Evolutionary conservation across 495 filamentous ascomycete genomes (phyloP).

Genomic region (Beverwykella pulmonaria): DNA sequence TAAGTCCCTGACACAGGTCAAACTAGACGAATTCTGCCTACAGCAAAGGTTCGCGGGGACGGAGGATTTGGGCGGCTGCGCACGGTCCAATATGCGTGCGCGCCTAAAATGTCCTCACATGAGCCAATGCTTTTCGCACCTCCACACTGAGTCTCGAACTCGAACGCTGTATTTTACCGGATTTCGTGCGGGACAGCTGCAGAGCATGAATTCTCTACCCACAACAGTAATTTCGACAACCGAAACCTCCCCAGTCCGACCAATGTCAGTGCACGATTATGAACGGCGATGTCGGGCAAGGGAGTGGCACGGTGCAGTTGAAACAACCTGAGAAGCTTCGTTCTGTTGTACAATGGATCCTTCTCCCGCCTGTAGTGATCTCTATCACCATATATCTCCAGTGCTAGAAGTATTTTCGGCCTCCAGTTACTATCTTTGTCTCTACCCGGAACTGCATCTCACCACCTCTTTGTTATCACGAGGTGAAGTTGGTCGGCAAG

Average conservation of each 20-base stretch:
- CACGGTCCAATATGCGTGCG: constrained; percentile 9
- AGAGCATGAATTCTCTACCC: constrained; percentile 11
- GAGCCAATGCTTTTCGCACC: constrained; percentile 13
- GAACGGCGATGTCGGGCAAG: constrained; percentile 5
- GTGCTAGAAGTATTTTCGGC: neutral
- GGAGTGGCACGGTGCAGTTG: constrained; percentile 24
- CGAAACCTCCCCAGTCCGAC: neutral
- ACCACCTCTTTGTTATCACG: neutral
- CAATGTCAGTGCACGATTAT: constrained; percentile 8
- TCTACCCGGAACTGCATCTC: neutral
- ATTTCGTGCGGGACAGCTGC: neutral
- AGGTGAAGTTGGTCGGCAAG: neutral
- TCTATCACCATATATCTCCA: constrained; percentile 14
- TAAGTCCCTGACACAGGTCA: neutral
- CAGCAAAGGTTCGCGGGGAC: neutral
- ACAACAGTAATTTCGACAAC: neutral
- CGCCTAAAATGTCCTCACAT: constrained; percentile 5
- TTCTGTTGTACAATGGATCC: neutral
- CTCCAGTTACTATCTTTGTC: constrained; percentile 16
- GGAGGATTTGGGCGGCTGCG: constrained; percentile 15
- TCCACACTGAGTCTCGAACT: constrained; percentile 13
- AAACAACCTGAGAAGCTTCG: constrained; percentile 14
- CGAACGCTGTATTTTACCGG: constrained; percentile 5
- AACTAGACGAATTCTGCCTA: neutral
- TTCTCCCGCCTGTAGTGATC: neutral